Percentiles rank a stretch among this genome's conserved stretches.
phyloP scores from a whole-genome alignment of 192 early-diverging fungal species.

The Rhizophagus prolifer region DNA sequence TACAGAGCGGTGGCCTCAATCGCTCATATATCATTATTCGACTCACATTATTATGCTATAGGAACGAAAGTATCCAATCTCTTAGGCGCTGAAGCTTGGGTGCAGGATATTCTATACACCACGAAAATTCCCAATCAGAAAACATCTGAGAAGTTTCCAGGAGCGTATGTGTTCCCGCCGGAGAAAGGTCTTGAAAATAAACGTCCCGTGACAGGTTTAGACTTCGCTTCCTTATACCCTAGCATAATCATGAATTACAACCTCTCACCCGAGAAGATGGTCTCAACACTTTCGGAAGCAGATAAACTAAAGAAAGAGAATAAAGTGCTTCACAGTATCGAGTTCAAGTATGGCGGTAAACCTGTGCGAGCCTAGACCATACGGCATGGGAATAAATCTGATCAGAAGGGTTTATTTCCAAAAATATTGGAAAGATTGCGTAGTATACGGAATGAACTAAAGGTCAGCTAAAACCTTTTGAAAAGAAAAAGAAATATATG shows the following conservation, averaged over 20 bases:
- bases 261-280: slow-evolving; percentile 16
- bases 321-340: slow-evolving; percentile 16
- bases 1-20: too few species aligned
- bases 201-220: slow-evolving; percentile 1
- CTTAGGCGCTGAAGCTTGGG: too few species aligned
- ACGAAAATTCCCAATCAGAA: not conserved
- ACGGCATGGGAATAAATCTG: slow-evolving; percentile 7
- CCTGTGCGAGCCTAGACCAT: not conserved
- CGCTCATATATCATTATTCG: too few species aligned
- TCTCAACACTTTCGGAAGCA: slow-evolving; percentile 6
- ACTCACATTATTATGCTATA: too few species aligned
- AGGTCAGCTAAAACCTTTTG: not conserved
- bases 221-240: slow-evolving; percentile 18
- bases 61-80: too few species aligned
- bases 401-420: slow-evolving; percentile 9
- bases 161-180: slow-evolving; percentile 6
- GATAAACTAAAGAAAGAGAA: not conserved
- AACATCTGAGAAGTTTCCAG: not conserved
- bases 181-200: slow-evolving; percentile 20
- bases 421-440: slow-evolving; percentile 12
- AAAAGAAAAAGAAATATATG: slow-evolving; percentile 21
- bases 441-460: not conserved
- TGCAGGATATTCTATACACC: too few species aligned
- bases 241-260: slow-evolving; percentile 24
- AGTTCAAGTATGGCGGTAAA: not conserved